These are phyloP conservation scores for Letharia lupina DNA, from an alignment of 495 filamentous ascomycete genomes.

Conservation along the genomic window DNA sequence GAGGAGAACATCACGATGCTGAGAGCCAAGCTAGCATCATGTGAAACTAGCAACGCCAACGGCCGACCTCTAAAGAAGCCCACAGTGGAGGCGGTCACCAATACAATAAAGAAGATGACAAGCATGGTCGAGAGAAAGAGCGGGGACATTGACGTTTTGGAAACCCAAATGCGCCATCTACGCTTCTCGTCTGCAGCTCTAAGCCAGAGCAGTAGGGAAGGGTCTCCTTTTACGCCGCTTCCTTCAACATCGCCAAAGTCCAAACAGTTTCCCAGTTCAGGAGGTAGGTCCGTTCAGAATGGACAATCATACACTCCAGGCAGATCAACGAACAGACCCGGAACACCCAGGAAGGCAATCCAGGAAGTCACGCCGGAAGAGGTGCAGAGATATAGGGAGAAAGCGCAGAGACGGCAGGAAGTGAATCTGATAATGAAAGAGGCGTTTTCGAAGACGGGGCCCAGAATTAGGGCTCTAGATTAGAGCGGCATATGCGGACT, in stretches of 20 bases:
- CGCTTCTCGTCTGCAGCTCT: slow-evolving; percentile 42
- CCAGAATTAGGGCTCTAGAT: slow-evolving; percentile 18
- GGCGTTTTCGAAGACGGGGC: slow-evolving; percentile 31
- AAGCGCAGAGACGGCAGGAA: slow-evolving; percentile 45
- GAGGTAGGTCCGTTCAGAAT: slow-evolving; percentile 33
- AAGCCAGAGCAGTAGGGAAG: slow-evolving; percentile 44
- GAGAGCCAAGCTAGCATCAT: slow-evolving; percentile 63
- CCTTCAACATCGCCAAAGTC: slow-evolving; percentile 36
- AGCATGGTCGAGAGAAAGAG: slow-evolving; percentile 80
- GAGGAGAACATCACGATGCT: slow-evolving; percentile 77
- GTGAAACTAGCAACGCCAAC: slow-evolving; percentile 33
- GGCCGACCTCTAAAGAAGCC: slow-evolving; percentile 45
- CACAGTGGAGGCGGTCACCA: slow-evolving; percentile 83
- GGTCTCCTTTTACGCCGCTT: slow-evolving; percentile 51
- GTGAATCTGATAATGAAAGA: slow-evolving; percentile 39
- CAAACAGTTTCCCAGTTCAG: slow-evolving; percentile 26
- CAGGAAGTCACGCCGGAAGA: slow-evolving; percentile 44
- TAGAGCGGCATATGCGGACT: background rate
- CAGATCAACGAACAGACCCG: slow-evolving; percentile 35
- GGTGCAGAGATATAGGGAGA: slow-evolving; percentile 49
- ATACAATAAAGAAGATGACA: slow-evolving; percentile 88
- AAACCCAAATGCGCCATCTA: slow-evolving; percentile 70
- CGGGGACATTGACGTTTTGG: slow-evolving; percentile 80
- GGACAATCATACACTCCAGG: slow-evolving; percentile 32
- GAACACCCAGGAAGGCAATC: slow-evolving; percentile 36